phyloP scores from a whole-genome alignment of 169 alveolate species.

The Cryptosporidium tyzzeri region DNA sequence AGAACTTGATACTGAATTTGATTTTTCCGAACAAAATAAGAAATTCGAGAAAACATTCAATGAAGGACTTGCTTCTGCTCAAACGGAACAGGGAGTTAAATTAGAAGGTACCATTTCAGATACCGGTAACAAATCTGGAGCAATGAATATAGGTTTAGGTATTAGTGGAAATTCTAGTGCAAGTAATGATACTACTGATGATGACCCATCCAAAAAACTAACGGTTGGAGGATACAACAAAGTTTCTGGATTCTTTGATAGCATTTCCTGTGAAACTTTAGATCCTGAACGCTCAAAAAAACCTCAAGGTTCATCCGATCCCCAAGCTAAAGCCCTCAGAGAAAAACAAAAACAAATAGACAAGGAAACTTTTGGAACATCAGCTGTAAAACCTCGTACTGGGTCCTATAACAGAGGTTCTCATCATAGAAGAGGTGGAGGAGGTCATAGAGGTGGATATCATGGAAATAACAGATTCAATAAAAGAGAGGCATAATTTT shows the following conservation, averaged over 20 bases:
- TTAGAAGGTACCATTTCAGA: neutral
- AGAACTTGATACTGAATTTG: conserved; percentile 71
- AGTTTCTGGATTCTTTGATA: conserved; percentile 68
- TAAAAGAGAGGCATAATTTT: conserved; percentile 14
- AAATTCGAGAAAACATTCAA: conserved; percentile 49
- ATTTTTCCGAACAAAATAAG: conserved; percentile 73
- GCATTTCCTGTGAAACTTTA: conserved; percentile 69
- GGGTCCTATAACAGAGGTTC: conserved; percentile 48
- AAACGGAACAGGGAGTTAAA: neutral
- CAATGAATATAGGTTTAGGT: neutral
- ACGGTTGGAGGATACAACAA: conserved; percentile 66
- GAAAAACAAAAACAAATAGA: conserved; percentile 63
- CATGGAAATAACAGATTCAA: conserved; percentile 20
- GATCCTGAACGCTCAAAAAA: conserved; percentile 65
- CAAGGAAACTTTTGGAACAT: conserved; percentile 67
- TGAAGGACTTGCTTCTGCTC: conserved; percentile 3
- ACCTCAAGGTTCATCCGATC: conserved; percentile 29
- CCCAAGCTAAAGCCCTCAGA: conserved; percentile 52
- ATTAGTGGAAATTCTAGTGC: neutral
- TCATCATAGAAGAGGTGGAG: conserved; percentile 15
- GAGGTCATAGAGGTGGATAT: conserved; percentile 8
- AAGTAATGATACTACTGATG: neutral
- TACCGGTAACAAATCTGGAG: neutral
- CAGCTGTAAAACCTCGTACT: conserved; percentile 32
- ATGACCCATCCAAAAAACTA: neutral